phyloP scores from a whole-genome alignment of 225 moss, liverwort and hornwort genomes.

The Neckera pumila region DNA sequence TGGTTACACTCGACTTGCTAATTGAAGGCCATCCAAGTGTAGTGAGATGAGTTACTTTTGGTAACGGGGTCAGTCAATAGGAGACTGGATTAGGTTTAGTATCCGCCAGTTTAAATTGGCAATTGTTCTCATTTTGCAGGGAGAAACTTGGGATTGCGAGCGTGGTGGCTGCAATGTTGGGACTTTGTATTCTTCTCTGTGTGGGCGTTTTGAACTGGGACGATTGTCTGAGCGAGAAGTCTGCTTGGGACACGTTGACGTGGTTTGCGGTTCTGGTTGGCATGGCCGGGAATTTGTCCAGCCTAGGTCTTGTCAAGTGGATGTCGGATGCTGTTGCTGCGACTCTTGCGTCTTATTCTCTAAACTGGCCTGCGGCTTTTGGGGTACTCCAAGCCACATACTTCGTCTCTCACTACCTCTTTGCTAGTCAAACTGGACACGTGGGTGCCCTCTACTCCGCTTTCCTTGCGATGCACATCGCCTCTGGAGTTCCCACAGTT shows the following conservation, averaged over 20 bases:
- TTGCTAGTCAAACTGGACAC: conserved; percentile 98
- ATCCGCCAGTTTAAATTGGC: background rate
- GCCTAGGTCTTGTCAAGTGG: conserved; percentile 78
- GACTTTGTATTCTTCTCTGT: conserved; percentile 84
- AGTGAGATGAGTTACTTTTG: background rate
- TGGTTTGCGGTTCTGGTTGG: conserved; percentile 99
- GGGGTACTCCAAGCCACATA: conserved; percentile 84
- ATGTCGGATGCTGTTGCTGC: conserved; percentile 86
- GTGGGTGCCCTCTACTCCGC: conserved; percentile 98
- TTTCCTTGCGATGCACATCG: conserved; percentile 90
- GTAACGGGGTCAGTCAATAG: background rate
- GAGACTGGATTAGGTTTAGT: background rate
- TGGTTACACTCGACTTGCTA: background rate
- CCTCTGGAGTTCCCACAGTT: conserved; percentile 79
- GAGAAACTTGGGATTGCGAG: conserved; percentile 86
- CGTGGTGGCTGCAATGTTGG: conserved; percentile 95
- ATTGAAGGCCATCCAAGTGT: background rate
- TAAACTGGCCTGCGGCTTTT: conserved; percentile 91
- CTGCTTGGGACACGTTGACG: conserved; percentile 96
- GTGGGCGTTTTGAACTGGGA: conserved; percentile 88
- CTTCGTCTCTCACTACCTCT: conserved; percentile 86
- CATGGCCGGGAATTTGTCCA: conserved; percentile 88
- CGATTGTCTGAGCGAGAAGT: conserved; percentile 94
- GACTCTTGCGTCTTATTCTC: conserved; percentile 60
- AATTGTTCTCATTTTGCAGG: conserved; percentile 20